These are phyloP conservation scores for Suillus fuscotomentosus DNA, from an alignment of 768 basidiomycete species.

Conservation along the genomic window DNA sequence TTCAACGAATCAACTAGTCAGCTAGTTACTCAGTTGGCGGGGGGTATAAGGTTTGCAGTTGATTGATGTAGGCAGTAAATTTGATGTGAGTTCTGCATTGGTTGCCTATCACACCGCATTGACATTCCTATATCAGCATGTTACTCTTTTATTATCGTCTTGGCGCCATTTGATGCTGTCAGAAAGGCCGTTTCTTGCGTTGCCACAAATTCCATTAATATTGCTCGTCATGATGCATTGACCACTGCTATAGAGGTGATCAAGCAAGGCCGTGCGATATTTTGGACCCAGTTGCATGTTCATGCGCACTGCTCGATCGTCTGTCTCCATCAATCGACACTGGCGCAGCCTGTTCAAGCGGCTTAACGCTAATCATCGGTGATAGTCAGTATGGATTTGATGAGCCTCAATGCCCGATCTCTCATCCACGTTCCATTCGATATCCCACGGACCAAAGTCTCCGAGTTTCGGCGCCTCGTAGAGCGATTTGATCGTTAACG, in stretches of 20 bases:
- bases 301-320: not conserved
- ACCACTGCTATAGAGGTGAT: not conserved
- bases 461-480: not conserved
- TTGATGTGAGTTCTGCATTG: not conserved
- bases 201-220: not conserved
- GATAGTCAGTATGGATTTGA: not conserved
- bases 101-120: not conserved
- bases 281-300: not conserved
- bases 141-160: not conserved
- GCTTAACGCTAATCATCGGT: not conserved
- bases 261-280: not conserved
- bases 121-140: not conserved
- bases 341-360: not conserved
- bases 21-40: not conserved
- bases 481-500: not conserved
- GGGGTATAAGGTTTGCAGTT: not conserved
- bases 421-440: not conserved
- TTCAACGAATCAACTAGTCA: not conserved
- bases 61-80: not conserved
- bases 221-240: not conserved
- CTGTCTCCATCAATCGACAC: not conserved
- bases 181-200: not conserved
- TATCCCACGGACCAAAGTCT: not conserved
- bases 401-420: not conserved
- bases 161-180: not conserved